phyloP scores from a whole-genome alignment of 2,329 filamentous ascomycete genomes.

The Lasiodiplodia citricola region DNA sequence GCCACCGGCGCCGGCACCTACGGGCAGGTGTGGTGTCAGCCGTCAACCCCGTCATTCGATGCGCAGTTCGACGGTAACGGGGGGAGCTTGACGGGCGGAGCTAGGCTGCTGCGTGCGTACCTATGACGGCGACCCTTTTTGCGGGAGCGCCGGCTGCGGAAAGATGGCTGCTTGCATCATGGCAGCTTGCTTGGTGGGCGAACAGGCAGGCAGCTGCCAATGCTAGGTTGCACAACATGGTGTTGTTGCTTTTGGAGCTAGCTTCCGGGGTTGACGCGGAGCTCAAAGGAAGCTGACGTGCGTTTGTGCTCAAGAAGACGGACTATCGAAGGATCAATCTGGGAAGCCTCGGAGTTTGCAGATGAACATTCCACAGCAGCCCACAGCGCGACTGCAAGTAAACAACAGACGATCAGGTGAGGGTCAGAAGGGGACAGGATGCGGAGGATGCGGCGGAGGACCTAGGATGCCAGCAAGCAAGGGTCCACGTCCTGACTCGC shows the following conservation, averaged over 20 bases:
- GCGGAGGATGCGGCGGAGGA: conserved; percentile 15
- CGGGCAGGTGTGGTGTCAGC: neutral
- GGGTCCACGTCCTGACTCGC: conserved; percentile 11
- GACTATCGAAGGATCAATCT: neutral
- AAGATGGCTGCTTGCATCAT: neutral
- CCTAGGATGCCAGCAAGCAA: conserved; percentile 8
- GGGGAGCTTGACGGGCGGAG: neutral
- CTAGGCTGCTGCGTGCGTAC: conserved; percentile 29
- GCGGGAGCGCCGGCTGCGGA: conserved; percentile 4
- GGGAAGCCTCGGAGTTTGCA: neutral
- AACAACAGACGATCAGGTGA: neutral
- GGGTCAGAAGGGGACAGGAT: neutral
- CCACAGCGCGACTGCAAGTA: neutral
- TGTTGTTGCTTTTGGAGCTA: conserved; percentile 13
- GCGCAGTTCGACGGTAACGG: conserved; percentile 18
- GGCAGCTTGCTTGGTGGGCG: neutral
- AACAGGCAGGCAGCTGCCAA: conserved; percentile 14
- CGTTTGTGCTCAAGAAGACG: neutral
- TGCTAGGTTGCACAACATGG: conserved; percentile 7
- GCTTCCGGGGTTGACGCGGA: conserved; percentile 9
- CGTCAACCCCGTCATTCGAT: neutral
- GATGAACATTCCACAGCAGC: conserved; percentile 4
- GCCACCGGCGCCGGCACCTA: conserved; percentile 88
- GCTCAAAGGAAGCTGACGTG: conserved; percentile 19
- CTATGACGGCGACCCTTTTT: conserved; percentile 47